Evolutionary conservation across 2,329 filamentous ascomycete species (phyloP), one percentile per base, ranked within the genome.

Genomic region (Chalaropsis ovoidea): DNA sequence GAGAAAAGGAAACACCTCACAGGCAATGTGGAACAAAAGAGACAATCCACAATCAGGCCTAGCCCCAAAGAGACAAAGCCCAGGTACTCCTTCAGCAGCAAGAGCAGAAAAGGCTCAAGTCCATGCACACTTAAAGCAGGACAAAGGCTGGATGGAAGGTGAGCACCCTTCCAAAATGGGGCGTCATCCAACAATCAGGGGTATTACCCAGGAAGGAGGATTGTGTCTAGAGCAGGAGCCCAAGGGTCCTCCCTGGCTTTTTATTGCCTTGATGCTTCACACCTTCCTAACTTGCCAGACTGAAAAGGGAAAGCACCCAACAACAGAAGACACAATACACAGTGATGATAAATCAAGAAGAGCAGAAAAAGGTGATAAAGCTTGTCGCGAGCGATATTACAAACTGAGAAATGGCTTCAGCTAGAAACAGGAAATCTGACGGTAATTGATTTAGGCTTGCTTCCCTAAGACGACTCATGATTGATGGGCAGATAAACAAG

Each of bases 21-120:
- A 45, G 60, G 22, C 60, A 61, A 42, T 42, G 60, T 42, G 39
- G 60, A 61, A 42, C 39, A 45, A 61, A 43, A 45, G 19, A 61
- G 39, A 61, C n/a, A 45, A n/a, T 15, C 39, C 60, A 61, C 27
- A 61, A 45, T 27, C 19, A 15, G 19, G 60, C 43, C 54, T 58
- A 58, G 54, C 54, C 54, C 54, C 54, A 58, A 58, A 58, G 24
- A 39, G 54, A 58, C 54, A 58, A 58, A 39, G 27, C 54, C 54
- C 31, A 39, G 54, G 27, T 58, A 19, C 27, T 35, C 24, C 27
- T 58, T 31, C 54, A 35, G 54, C 54, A 58, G 8, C 24, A 35
- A 58, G 8, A 39, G 8, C 27, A 19, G 17, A 58, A 13, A 19
- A 35, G 31, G 27, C 19, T 39, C 17, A 58, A 10, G n/a, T 17